Base-by-base conservation (phyloP, 208 protist species). In the Balamuthia mandrillaris region DNA sequence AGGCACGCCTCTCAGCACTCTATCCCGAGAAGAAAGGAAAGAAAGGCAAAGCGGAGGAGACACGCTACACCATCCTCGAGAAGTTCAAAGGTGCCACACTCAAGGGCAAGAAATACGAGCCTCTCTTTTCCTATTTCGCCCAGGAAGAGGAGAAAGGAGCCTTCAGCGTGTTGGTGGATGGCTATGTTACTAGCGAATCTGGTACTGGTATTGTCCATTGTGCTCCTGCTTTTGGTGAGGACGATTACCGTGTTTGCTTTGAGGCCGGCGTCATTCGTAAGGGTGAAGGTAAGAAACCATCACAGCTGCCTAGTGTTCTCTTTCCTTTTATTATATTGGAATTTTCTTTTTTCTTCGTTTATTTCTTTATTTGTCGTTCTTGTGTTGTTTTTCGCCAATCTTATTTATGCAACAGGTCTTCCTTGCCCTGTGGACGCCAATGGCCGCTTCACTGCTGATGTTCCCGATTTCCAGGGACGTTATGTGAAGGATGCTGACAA, bases 171-270 rank as follows among this genome's bases (percentile, higher is more conserved):
- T 66, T 99, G 33, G 52, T 83, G 21, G 98, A 98, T 90, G 81
- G 84, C 9, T 99, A 99, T 90, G 99, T 99, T 44, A 97, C 96
- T 33, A 95, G 95, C 51, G 96, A 98, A 81, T 91, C 85, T 42
- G 98, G 99, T 95, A 99, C 98, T n/a, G 98, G 98, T 91, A 95
- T 99, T 44, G 99, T 99, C 3, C 99, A 99, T 89, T 90, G 96
- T 78, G 98, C 99, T 33, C 99, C 99, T 21, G 97, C 94, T 39
- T 99, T 99, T 93, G 99, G 99, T 94, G 99, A 99, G 92, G 99
- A 99, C 83, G 99, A 99, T 96, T 99, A 97, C 91, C 91, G 95
- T 29, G 95, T 97, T 7, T 99, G 98, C 93, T 74, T 99, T 21
- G 87, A 86, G 37, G 31, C 94, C 74, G 96, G 96, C n/a, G 90